Conservation (phyloP, 1,139 yeast genomes). For the Sugiyamaella grinbergsii region DNA sequence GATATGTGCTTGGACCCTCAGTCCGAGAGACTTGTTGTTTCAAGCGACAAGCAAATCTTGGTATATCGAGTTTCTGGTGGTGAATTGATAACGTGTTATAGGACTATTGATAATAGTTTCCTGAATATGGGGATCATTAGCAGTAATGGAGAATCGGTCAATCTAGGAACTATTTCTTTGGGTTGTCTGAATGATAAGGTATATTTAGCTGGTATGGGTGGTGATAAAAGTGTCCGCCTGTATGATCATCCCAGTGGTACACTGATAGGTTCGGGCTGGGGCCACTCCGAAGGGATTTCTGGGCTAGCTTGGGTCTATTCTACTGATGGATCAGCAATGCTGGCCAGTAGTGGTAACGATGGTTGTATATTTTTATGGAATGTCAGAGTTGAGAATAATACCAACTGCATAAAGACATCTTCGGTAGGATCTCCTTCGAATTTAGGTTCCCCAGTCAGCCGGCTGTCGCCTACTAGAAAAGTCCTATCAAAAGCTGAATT, state of each 20-base stretch:
- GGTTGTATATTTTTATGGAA: conserved; percentile 39
- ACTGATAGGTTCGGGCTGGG: conserved; percentile 58
- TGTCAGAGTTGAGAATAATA: conserved; percentile 5
- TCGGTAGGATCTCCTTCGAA: background rate
- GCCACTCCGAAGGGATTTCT: conserved; percentile 61
- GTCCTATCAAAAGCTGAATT: conserved; percentile 34
- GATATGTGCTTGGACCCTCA: conserved; percentile 38
- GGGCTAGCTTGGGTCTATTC: conserved; percentile 44
- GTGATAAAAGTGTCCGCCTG: conserved; percentile 60
- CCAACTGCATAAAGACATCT: background rate
- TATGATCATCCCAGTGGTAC: conserved; percentile 52
- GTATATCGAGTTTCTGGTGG: conserved; percentile 46
- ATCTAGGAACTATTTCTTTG: conserved; percentile 34
- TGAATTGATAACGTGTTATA: conserved; percentile 47
- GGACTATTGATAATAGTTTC: conserved; percentile 39
- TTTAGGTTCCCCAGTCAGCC: background rate
- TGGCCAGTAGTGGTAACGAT: conserved; percentile 38
- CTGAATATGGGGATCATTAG: conserved; percentile 20
- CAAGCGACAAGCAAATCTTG: conserved; percentile 54
- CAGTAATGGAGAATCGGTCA: conserved; percentile 34
- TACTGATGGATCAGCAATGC: conserved; percentile 30
- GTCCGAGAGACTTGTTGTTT: conserved; percentile 47
- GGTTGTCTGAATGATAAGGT: conserved; percentile 28
- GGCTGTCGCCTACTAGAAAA: conserved; percentile 29
- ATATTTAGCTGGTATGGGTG: conserved; percentile 48